phyloP scores from a whole-genome alignment of 2,329 filamentous ascomycete species.

The Trichophyton verrucosum region DNA sequence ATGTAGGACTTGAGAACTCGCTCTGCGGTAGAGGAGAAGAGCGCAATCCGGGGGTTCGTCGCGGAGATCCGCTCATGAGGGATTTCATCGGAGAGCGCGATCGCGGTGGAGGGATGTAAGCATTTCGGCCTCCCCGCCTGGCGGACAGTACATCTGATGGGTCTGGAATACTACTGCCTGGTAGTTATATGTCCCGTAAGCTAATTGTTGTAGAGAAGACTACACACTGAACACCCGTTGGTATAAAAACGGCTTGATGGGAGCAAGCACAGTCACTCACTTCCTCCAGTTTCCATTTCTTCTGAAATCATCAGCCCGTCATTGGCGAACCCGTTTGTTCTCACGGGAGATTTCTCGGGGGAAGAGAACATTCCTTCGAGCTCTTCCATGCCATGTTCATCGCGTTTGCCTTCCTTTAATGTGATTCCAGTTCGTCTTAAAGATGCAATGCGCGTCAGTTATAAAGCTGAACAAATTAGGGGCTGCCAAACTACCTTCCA shows the following conservation, averaged over 20 bases:
- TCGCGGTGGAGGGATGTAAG: conserved; percentile 29
- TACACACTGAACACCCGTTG: not conserved
- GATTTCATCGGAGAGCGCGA: conserved; percentile 37
- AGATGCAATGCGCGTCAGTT: conserved; percentile 13
- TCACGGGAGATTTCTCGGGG: conserved; percentile 50
- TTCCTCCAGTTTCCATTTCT: conserved; percentile 52
- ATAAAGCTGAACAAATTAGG: not conserved
- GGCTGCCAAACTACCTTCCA: conserved; percentile 28
- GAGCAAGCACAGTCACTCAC: conserved; percentile 31
- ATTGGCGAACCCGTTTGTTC: conserved; percentile 24
- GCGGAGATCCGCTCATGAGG: conserved; percentile 31
- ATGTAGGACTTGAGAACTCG: conserved; percentile 29
- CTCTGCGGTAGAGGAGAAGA: conserved; percentile 31
- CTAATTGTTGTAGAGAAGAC: not conserved
- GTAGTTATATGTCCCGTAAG: not conserved
- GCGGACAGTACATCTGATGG: conserved; percentile 31
- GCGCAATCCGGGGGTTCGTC: conserved; percentile 30
- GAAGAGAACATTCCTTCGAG: conserved; percentile 83
- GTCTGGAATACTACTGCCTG: conserved; percentile 31
- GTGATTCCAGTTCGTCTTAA: conserved; percentile 78
- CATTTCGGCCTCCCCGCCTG: conserved; percentile 22
- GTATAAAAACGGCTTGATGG: not conserved
- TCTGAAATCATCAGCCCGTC: conserved; percentile 42
- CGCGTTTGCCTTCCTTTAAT: conserved; percentile 66
- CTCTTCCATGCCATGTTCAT: conserved; percentile 85